phyloP scores from a whole-genome alignment of 2,329 filamentous ascomycete genomes.

The Penicillium sp. region DNA sequence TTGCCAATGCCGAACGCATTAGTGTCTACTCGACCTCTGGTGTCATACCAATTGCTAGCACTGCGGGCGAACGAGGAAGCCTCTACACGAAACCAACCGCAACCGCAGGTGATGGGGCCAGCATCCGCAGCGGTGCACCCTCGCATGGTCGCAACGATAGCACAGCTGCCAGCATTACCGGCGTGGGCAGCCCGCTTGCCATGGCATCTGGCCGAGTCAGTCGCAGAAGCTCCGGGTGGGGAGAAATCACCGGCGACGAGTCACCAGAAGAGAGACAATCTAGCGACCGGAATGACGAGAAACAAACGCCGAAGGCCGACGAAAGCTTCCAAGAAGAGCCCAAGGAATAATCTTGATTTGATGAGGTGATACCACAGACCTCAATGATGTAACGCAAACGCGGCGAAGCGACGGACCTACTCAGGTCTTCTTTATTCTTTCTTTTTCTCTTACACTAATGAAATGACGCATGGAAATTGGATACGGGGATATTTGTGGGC shows the following conservation, averaged over 20 bases:
- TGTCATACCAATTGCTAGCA: constrained; percentile 52
- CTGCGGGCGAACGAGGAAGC: constrained; percentile 77
- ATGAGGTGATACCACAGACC: constrained; percentile 4
- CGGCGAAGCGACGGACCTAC: neutral
- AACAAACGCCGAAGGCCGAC: constrained; percentile 34
- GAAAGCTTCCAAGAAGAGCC: constrained; percentile 11
- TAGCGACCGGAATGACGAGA: constrained; percentile 24
- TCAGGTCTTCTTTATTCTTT: neutral
- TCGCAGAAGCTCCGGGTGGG: constrained; percentile 47
- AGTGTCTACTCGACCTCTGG: constrained; percentile 77
- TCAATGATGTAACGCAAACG: constrained; percentile 20
- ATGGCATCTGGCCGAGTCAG: constrained; percentile 39
- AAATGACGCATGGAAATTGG: constrained; percentile 19
- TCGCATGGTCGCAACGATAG: constrained; percentile 82
- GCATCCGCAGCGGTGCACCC: constrained; percentile 72
- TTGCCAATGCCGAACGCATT: constrained; percentile 59
- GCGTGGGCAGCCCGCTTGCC: constrained; percentile 61
- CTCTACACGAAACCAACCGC: constrained; percentile 63
- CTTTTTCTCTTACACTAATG: constrained; percentile 17
- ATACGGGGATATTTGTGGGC: constrained; percentile 9
- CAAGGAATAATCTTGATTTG: constrained; percentile 6
- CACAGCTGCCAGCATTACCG: constrained; percentile 69
- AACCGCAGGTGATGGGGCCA: constrained; percentile 65
- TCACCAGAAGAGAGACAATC: constrained; percentile 30
- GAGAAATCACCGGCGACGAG: constrained; percentile 43